Evolutionary conservation across 169 alveolate genomes (phyloP).

Genomic region (Cytauxzoon felis): DNA sequence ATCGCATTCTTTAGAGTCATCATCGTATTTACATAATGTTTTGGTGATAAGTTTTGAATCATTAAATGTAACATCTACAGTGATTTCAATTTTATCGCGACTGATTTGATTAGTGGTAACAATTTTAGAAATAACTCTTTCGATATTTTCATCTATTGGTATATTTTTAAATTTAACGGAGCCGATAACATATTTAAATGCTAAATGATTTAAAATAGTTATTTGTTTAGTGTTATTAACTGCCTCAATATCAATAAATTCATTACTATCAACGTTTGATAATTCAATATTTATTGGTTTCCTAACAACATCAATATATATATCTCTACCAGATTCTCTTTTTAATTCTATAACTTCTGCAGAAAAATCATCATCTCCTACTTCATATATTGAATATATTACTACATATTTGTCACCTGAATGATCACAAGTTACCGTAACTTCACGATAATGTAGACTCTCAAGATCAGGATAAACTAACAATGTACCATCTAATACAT

Average conservation of each 20-base stretch:
- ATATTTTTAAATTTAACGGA: neutral
- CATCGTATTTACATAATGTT: no score
- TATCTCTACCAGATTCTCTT: neutral
- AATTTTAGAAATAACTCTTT: neutral
- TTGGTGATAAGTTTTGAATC: no score
- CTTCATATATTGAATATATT: no score
- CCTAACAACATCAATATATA: neutral
- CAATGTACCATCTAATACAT: neutral
- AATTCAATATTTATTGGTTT: neutral
- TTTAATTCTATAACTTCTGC: neutral
- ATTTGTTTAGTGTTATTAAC: neutral
- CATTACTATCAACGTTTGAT: neutral
- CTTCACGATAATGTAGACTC: no score
- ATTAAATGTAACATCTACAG: no score
- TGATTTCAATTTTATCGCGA: no score
- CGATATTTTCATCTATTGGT: neutral
- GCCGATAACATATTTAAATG: neutral
- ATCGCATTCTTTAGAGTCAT: no score
- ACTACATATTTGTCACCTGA: no score
- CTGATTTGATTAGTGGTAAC: no score
- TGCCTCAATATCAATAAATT: neutral
- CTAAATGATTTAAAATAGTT: neutral
- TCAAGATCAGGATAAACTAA: slow-evolving; percentile 3
- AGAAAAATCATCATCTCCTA: no score
- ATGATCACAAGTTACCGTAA: no score